A percentile compares a stretch with the other conserved stretches of the same genome.
Evolutionary conservation across 306 rosid species (phyloP).

Genomic region (Pterocarpus santalinus): DNA sequence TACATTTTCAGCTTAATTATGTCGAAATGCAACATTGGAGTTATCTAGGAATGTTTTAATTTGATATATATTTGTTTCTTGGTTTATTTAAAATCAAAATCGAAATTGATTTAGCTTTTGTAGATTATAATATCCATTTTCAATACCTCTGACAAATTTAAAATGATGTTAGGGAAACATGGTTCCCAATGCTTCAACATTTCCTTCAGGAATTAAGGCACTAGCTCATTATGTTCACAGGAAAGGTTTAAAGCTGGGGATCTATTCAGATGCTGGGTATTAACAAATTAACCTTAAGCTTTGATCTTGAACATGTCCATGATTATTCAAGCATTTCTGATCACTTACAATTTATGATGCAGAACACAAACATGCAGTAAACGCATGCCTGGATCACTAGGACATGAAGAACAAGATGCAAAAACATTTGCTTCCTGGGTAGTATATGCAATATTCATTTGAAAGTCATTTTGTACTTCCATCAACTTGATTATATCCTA

Average conservation of each 20-base stretch:
- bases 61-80: not conserved
- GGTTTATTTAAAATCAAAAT: not conserved
- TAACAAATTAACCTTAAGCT: not conserved
- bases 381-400: constrained; percentile 81
- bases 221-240: constrained; percentile 79
- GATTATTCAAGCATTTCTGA: constrained; percentile 29
- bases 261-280: constrained; percentile 92
- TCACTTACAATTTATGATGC: constrained; percentile 26
- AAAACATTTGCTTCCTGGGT: constrained; percentile 87
- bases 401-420: constrained; percentile 81
- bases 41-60: not conserved
- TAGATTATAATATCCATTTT: not conserved
- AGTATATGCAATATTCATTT: constrained; percentile 24
- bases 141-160: not conserved
- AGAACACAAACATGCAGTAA: constrained; percentile 74
- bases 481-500: not conserved
- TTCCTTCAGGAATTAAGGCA: constrained; percentile 82
- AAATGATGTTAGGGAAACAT: constrained; percentile 65
- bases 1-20: not conserved
- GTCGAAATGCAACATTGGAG: not conserved
- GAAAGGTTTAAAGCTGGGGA: constrained; percentile 78
- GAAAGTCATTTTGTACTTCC: constrained; percentile 8
- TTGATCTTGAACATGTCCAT: not conserved
- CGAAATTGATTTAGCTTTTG: not conserved
- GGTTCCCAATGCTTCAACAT: constrained; percentile 68